Evolutionary conservation across 768 basidiomycete genomes (phyloP), one percentile per base, ranked within the genome.

Genomic region (Lentinula edodes): DNA sequence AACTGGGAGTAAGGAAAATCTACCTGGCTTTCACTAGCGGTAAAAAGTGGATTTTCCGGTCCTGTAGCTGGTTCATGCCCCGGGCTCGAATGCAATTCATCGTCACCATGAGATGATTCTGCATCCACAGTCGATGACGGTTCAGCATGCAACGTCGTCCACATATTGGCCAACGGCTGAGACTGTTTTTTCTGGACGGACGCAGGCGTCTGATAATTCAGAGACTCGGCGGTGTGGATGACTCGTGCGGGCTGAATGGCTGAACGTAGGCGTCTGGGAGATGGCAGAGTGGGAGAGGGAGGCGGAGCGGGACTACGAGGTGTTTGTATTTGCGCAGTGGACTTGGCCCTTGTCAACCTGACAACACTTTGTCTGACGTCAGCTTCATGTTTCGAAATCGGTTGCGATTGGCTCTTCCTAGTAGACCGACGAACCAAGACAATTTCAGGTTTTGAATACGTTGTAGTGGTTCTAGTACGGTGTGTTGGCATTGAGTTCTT

Each of bases 1-100:
- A 74, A 75, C 66, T 83, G 81, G 18, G 84, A 85, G 62, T 83
- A 82, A 7, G 83, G 85, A 62, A 83, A 81, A 0, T 80, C 75
- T 41, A 75, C 69, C 66, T 84, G 85, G 64, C 80, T 86, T 64
- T 79, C 77, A 32, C 81, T 74, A 16, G 74, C 77, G 32, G 84
- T 69, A 67, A 88, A 88, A 53, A 85, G 68, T 15, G 82, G 80
- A 16, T 64, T 35, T 43, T 23, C 36, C 6, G 32, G 61, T 18
- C 32, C 43, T 48, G 54, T 18, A 15, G 57, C 57, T 20, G 2
- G 20, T 6, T 46, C 58, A 16, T 6, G 36, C 3, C 16, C 46
- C 23, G 32, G 32, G 50, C 6, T 36, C 23, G 58, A 59, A 4
- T 59, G 58, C 35, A 59, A 18, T 34, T 59, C 58, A 46, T 59